A percentile compares a stretch with the other conserved stretches of the same genome.
Conservation (phyloP, 805 yeast species). For the Wilhelminamyces savonicus region DNA sequence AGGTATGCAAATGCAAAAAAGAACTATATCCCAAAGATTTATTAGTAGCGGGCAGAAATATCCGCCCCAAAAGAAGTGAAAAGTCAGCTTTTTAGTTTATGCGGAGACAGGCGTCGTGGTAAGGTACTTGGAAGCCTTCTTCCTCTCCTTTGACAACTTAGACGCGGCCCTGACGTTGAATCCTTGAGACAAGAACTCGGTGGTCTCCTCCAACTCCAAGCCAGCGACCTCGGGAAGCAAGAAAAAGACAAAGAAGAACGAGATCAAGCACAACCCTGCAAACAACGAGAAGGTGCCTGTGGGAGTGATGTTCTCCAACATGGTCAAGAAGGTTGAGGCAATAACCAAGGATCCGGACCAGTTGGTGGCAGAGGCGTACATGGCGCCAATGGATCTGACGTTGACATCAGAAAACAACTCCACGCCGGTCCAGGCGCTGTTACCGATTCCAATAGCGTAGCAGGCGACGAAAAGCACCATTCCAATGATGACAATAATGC, state of each 20-base stretch:
- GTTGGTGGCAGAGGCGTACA: conserved; percentile 86
- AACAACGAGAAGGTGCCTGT: conserved; percentile 91
- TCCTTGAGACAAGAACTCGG: conserved; percentile 72
- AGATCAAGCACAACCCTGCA: conserved; percentile 70
- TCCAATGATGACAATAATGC: conserved; percentile 74
- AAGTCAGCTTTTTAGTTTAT: background rate
- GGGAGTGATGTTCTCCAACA: conserved; percentile 90
- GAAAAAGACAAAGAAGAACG: conserved; percentile 71
- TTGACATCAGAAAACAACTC: conserved; percentile 86
- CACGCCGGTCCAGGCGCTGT: conserved; percentile 97
- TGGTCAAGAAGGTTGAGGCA: conserved; percentile 87
- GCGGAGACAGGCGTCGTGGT: background rate
- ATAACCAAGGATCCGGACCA: conserved; percentile 94
- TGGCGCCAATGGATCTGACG: conserved; percentile 88
- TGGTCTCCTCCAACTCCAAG: conserved; percentile 86
- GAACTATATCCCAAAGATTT: no score
- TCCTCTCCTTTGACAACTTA: conserved; percentile 30
- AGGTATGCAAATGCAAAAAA: no score
- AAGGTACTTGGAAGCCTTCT: conserved; percentile 10
- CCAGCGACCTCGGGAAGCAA: conserved; percentile 91
- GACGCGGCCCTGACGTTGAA: conserved; percentile 64
- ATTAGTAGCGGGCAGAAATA: no score
- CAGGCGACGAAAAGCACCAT: conserved; percentile 86
- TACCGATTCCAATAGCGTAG: conserved; percentile 93
- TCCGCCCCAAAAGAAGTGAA: no score